Base-by-base conservation (phyloP, 2,329 filamentous ascomycete species). In the Alternaria gansuensis region DNA sequence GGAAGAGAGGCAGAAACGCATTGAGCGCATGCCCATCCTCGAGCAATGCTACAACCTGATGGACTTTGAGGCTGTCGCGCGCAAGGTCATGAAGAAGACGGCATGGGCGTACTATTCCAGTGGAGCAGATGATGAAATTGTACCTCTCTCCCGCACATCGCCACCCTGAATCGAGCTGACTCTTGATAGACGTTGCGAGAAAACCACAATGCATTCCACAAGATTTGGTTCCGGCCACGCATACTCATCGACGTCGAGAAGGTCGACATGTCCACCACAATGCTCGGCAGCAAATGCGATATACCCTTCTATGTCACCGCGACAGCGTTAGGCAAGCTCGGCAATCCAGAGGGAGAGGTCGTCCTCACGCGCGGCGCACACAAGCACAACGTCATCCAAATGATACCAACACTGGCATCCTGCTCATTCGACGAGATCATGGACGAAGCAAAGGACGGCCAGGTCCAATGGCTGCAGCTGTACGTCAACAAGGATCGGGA, bases 71-170 rank as follows among this genome's bases (percentile, higher is more conserved):
- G 88, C 92, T 3, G 94, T 98, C 34, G 95, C 95, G 5, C 88
- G 90, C 70, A 84, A 87, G 37, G 87, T 96, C 56, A 97, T 98
- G 94, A 97, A 96, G 85, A 96, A 91, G 82, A 90, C 89, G 1
- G 94, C 94, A 0, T 99, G 95, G 95, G 95, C 91, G 26, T 99
- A 99, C 81, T 99, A 99, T 79, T 97, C 92, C 0, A 95, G 91
- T 73, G 94, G 92, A 56, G 92, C 94, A 0, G 92, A 95, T 74
- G 92, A 96, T 72, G 91, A 94, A 78, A 93, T 94, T 79, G 90
- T 92, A 75, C 73, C 86, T 76, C 51, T 17, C 7, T 6, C 2
- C 7, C 2, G 5, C 3, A 4, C 11, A n/a, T 1, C 2, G 23
- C 37, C 10, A 24, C 24, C 13, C 9, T 34, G 2, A 29, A 14